Conservation (phyloP, 2,329 filamentous ascomycete species). For the Curvularia sp. region DNA sequence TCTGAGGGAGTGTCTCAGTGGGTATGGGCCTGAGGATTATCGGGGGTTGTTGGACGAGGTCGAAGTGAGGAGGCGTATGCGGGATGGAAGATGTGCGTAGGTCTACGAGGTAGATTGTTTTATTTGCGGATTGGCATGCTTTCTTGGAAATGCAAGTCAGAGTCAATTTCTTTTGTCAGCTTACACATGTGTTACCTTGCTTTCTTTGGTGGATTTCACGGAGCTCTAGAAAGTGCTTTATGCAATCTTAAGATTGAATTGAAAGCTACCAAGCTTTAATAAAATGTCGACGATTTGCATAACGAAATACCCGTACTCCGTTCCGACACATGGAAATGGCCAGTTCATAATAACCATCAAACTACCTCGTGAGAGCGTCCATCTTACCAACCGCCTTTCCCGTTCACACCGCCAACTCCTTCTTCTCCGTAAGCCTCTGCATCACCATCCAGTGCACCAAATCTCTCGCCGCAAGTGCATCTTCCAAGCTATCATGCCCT, state of each 20-base stretch:
- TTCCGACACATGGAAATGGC: not conserved
- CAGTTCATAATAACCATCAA: not conserved
- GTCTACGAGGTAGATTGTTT: too few species aligned
- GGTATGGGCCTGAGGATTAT: constrained; percentile 63
- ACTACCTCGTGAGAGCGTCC: not conserved
- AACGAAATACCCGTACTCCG: not conserved
- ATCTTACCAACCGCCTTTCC: not conserved
- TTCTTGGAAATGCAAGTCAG: too few species aligned
- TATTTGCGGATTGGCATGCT: too few species aligned
- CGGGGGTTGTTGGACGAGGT: constrained; percentile 55
- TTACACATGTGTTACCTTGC: too few species aligned
- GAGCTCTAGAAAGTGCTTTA: too few species aligned
- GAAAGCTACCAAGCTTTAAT: too few species aligned
- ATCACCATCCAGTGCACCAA: constrained; percentile 80
- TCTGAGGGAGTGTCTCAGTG: constrained; percentile 28
- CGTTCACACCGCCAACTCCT: not conserved
- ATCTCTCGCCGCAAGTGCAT: constrained; percentile 86
- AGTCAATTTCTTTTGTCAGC: too few species aligned
- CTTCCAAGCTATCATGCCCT: constrained; percentile 90
- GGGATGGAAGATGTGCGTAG: not conserved
- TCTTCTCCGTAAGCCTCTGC: constrained; percentile 3
- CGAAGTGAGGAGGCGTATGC: constrained; percentile 56
- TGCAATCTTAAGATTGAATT: not conserved
- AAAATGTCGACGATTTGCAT: not conserved
- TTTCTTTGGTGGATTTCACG: too few species aligned